Evolutionary conservation across 768 basidiomycete genomes (phyloP).

Genomic region (Naematelia encephala): DNA sequence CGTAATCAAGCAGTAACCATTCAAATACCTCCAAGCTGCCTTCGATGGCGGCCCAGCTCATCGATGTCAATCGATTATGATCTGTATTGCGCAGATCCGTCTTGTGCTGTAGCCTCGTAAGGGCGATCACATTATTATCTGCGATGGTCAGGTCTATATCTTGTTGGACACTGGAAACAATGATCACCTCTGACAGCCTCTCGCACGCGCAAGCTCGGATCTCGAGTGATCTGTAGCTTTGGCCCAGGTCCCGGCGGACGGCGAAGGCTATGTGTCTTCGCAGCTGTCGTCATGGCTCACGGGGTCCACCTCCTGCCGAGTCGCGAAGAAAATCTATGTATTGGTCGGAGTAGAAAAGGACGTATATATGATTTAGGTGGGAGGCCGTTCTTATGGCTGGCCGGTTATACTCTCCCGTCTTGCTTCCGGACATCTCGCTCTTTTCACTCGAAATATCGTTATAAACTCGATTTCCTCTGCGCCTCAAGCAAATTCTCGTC

Average conservation of each 20-base stretch:
- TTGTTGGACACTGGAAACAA: not conserved
- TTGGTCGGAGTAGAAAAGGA: no score
- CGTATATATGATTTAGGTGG: no score
- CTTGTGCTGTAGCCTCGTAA: constrained; percentile 73
- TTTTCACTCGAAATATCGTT: no score
- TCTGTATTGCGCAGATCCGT: constrained; percentile 86
- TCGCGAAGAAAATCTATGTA: no score
- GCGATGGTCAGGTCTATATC: constrained; percentile 9
- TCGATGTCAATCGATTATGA: constrained; percentile 73
- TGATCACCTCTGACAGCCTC: constrained; percentile 48
- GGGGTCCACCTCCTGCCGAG: no score
- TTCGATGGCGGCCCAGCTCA: constrained; percentile 86
- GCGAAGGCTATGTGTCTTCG: not conserved
- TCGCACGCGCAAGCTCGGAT: constrained; percentile 37
- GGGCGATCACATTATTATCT: constrained; percentile 95
- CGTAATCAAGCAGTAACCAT: constrained; percentile 68
- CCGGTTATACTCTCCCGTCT: no score
- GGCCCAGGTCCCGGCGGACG: constrained; percentile 3
- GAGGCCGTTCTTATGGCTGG: no score
- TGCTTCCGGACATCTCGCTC: no score
- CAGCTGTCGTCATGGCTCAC: no score
- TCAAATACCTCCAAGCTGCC: constrained; percentile 92
- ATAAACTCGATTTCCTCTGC: no score
- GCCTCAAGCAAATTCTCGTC: no score
- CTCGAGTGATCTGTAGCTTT: constrained; percentile 26